A percentile compares a stretch with the other conserved stretches of the same genome.
Evolutionary conservation across 495 filamentous ascomycete species (phyloP).

Genomic region (Cenococcum geophilum): DNA sequence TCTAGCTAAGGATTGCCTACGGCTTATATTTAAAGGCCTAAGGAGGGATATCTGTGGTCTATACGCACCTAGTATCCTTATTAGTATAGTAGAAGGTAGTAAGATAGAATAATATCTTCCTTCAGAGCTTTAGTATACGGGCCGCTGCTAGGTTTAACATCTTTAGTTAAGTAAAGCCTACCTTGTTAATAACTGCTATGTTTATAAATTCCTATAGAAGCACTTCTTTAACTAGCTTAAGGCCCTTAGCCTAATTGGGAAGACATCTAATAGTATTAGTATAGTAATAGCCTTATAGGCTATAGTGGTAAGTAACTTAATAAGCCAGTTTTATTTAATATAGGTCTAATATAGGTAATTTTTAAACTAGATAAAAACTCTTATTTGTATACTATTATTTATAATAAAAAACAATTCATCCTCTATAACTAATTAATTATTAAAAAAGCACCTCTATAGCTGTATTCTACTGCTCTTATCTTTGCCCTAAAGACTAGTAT

Average conservation of each 20-base stretch:
- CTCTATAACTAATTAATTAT: neutral
- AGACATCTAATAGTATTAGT: neutral
- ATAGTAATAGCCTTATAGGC: neutral
- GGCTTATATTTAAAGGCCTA: neutral
- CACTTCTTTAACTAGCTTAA: neutral
- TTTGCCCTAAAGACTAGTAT: neutral
- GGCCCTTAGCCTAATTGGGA: neutral
- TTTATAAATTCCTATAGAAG: neutral
- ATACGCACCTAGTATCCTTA: slow-evolving; percentile 3
- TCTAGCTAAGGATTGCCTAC: neutral
- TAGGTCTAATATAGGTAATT: neutral
- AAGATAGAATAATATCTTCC: neutral
- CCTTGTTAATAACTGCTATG: neutral
- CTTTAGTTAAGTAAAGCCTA: neutral
- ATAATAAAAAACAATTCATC: slow-evolving; percentile 18
- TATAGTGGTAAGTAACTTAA: neutral
- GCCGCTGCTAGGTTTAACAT: neutral
- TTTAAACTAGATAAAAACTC: neutral
- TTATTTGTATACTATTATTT: neutral
- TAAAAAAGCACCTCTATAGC: neutral
- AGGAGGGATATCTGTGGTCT: neutral
- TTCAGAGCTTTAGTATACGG: neutral
- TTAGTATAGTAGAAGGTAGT: neutral
- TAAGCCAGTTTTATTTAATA: neutral
- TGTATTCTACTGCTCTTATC: neutral